Conservation (phyloP, 2,329 filamentous ascomycete genomes). For the Claviceps sp. region DNA sequence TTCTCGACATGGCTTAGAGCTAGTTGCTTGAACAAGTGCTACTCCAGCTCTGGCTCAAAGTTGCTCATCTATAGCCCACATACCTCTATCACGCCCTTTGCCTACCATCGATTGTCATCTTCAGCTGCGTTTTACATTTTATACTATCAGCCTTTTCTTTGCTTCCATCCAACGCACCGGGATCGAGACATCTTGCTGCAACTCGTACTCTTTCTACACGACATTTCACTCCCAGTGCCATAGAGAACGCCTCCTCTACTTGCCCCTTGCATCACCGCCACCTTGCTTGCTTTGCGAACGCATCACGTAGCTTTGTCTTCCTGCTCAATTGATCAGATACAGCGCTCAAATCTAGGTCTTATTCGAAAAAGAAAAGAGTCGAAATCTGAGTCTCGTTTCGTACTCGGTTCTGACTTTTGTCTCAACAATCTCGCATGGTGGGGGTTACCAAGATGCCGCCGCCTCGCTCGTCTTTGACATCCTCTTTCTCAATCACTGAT, state of each 20-base stretch:
- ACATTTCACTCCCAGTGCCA: background rate
- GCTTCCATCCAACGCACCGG: background rate
- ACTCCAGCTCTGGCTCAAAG: background rate
- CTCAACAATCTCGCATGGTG: conserved; percentile 4
- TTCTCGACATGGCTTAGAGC: conserved; percentile 2
- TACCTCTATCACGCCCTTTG: background rate
- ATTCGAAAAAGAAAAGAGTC: background rate
- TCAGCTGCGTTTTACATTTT: background rate
- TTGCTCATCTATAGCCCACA: background rate
- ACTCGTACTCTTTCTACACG: background rate
- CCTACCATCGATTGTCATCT: background rate
- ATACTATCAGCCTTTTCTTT: background rate
- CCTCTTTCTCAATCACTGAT: conserved; percentile 85
- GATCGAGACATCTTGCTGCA: background rate
- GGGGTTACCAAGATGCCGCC: conserved; percentile 76
- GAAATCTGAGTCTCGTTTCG: background rate
- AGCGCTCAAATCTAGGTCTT: conserved; percentile 3
- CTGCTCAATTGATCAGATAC: conserved; percentile 19
- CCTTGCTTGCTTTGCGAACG: conserved; percentile 17
- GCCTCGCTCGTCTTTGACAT: conserved; percentile 72
- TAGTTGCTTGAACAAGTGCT: background rate
- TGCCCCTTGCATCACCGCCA: background rate
- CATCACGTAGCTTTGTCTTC: conserved; percentile 10
- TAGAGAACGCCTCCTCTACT: background rate
- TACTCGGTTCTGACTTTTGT: conserved; percentile 4